phyloP scores from a whole-genome alignment of 306 rosid genomes.

The Pterocarpus macrocarpus region DNA sequence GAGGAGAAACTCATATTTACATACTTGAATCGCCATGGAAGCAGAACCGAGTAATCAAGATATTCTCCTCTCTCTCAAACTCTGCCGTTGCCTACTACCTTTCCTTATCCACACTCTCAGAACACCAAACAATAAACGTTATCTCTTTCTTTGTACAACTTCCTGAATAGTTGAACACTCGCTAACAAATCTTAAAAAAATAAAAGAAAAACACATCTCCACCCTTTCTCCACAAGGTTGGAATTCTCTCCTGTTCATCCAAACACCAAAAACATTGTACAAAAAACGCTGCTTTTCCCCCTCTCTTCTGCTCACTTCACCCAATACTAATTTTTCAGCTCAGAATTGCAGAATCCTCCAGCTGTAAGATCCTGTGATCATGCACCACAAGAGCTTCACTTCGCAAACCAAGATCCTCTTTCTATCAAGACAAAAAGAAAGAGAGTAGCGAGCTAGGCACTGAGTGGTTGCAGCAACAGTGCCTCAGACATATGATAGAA shows the following conservation, averaged over 20 bases:
- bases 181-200: background rate
- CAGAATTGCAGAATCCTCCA: constrained; percentile 23
- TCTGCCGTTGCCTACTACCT: no score
- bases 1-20: constrained; percentile 34
- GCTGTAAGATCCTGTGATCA: constrained; percentile 33
- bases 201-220: constrained; percentile 5
- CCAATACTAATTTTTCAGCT: background rate
- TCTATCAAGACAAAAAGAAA: no score
- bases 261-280: background rate
- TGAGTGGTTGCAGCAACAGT: no score
- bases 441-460: no score
- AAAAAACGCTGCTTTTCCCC: background rate
- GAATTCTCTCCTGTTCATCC: constrained; percentile 5
- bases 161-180: constrained; percentile 5
- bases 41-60: constrained; percentile 45
- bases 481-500: no score
- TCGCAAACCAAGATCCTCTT: background rate
- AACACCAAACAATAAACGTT: constrained; percentile 4
- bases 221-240: background rate
- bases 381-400: background rate
- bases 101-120: constrained; percentile 8
- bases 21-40: constrained; percentile 64
- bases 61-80: constrained; percentile 20
- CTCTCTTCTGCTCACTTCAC: background rate
- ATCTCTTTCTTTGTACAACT: constrained; percentile 13